Evolutionary conservation across 768 basidiomycete species (phyloP).

Genomic region (Lentinula sp.): DNA sequence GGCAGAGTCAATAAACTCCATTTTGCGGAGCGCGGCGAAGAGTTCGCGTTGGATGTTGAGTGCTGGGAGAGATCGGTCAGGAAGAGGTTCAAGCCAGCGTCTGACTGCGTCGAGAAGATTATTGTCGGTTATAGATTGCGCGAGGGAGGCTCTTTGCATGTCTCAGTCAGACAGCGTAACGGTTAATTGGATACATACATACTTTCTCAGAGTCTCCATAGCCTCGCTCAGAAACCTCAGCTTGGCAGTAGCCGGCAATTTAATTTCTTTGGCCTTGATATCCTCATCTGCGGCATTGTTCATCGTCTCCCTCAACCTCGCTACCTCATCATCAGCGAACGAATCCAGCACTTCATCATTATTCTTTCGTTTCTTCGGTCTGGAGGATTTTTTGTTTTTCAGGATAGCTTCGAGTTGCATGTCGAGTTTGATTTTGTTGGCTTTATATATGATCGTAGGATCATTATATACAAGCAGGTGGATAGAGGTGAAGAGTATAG

Average conservation of each 20-base stretch:
- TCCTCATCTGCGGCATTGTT: slow-evolving; percentile 81
- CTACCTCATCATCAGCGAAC: slow-evolving; percentile 88
- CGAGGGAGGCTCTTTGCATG: slow-evolving; percentile 61
- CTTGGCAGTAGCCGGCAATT: slow-evolving; percentile 79
- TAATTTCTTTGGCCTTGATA: slow-evolving; percentile 69
- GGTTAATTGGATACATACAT: slow-evolving; percentile 20
- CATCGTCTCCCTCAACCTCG: slow-evolving; percentile 86
- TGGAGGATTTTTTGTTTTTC: slow-evolving; percentile 66
- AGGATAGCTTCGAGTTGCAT: slow-evolving; percentile 85
- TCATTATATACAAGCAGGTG: background rate
- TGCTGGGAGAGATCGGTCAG: slow-evolving; percentile 87
- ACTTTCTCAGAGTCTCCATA: slow-evolving; percentile 93
- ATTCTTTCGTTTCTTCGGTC: slow-evolving; percentile 66
- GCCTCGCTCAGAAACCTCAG: slow-evolving; percentile 82
- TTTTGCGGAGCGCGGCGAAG: slow-evolving; percentile 75
- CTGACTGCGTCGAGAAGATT: slow-evolving; percentile 87
- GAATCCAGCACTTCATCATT: slow-evolving; percentile 82
- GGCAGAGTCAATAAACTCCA: slow-evolving; percentile 87
- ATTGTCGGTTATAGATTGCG: slow-evolving; percentile 92
- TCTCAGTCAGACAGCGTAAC: background rate
- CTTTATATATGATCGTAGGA: slow-evolving; percentile 30
- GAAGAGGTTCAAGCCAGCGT: slow-evolving; percentile 91
- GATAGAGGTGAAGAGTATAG: too few relatives aligned
- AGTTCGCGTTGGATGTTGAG: slow-evolving; percentile 94
- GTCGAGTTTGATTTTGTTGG: slow-evolving; percentile 70